These are phyloP conservation scores for Sonneratia alba DNA, from an alignment of 345 rosid genomes.

Conservation along the genomic window DNA sequence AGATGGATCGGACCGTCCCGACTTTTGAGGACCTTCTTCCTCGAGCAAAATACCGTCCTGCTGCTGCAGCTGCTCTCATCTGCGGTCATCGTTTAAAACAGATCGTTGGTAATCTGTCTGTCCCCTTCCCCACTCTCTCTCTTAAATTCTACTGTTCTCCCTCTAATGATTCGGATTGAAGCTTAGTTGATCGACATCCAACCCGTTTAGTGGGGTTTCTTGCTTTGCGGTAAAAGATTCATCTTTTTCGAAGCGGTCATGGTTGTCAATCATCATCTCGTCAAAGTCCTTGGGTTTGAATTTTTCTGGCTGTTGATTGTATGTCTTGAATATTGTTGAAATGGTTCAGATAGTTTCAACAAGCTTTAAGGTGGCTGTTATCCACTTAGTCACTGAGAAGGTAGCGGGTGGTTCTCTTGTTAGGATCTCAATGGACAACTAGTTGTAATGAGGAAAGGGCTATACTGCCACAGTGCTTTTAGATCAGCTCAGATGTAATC, in stretches of 20 bases:
- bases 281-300: not conserved
- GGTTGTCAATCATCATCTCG: not conserved
- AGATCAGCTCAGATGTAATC: not conserved
- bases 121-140: not conserved
- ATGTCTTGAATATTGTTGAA: not conserved
- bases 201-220: not conserved
- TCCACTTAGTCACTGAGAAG: not conserved
- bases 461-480: not conserved
- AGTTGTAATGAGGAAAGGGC: not conserved
- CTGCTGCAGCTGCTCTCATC: not conserved
- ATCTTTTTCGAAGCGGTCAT: not conserved
- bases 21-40: not conserved
- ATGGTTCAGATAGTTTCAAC: not conserved
- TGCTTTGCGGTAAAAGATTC: not conserved
- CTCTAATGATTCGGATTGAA: not conserved
- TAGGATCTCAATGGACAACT: not conserved
- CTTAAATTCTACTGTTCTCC: not conserved
- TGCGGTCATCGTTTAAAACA: not conserved
- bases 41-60: not conserved
- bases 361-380: not conserved
- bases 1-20: no score
- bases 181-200: not conserved
- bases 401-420: not conserved
- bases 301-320: not conserved
- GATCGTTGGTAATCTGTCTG: not conserved